Evolutionary conservation across 352 stramenopile genomes (phyloP).

Genomic region (Globisporangium mamillatum): DNA sequence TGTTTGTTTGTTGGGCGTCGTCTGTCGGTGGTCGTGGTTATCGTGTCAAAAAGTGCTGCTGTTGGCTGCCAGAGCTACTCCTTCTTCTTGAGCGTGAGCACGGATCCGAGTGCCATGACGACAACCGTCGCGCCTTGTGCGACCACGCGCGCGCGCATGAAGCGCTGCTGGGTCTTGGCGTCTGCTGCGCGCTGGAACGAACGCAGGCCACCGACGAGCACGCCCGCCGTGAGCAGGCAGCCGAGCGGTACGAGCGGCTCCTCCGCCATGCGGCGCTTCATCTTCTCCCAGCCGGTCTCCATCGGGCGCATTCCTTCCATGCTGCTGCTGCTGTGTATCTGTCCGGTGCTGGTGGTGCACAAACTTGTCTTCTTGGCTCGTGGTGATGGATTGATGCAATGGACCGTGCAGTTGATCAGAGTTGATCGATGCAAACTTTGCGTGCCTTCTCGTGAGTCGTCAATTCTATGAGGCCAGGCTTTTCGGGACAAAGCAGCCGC

Average conservation of each 20-base stretch:
- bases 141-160: constrained; percentile 72
- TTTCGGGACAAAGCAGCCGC: not conserved
- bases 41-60: not conserved
- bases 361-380: not conserved
- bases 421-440: not conserved
- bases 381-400: not conserved
- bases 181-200: constrained; percentile 69
- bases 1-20: not conserved
- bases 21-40: not conserved
- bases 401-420: not conserved
- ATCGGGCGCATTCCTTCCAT: constrained; percentile 42
- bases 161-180: constrained; percentile 72
- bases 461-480: not conserved
- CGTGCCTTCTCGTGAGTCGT: constrained; percentile 8
- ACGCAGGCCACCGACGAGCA: constrained; percentile 58
- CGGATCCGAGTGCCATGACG: constrained; percentile 58
- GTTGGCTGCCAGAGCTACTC: constrained; percentile 16
- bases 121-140: constrained; percentile 74
- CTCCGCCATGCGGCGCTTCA: constrained; percentile 68
- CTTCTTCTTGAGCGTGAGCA: constrained; percentile 60
- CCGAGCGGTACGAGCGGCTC: constrained; percentile 79
- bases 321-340: not conserved
- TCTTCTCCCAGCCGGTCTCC: constrained; percentile 78
- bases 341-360: not conserved
- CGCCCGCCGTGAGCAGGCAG: constrained; percentile 54